These are phyloP conservation scores for Sonneratia caseolaris DNA, from an alignment of 345 rosid genomes.

Conservation along the genomic window DNA sequence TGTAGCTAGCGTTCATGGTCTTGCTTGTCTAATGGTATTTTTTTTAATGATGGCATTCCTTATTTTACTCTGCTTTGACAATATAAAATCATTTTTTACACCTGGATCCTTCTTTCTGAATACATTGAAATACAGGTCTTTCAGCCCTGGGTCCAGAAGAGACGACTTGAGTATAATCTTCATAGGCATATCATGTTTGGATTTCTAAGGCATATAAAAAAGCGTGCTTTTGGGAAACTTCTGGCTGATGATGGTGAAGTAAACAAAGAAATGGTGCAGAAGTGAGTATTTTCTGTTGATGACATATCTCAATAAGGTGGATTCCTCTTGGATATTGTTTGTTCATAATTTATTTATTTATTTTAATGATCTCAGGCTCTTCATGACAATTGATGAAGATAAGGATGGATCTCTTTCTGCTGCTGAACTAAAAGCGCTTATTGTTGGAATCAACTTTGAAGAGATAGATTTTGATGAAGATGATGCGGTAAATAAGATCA, in stretches of 20 bases:
- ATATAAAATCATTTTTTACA: background rate
- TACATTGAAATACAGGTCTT: conserved; percentile 26
- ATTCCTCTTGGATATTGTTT: conserved; percentile 6
- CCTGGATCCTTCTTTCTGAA: background rate
- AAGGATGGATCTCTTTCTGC: conserved; percentile 32
- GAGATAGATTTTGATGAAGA: conserved; percentile 57
- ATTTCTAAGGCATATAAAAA: conserved; percentile 53
- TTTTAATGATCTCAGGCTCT: conserved; percentile 47
- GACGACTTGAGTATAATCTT: conserved; percentile 16
- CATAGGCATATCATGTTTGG: conserved; percentile 59
- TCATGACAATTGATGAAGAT: conserved; percentile 51
- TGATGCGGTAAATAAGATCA: conserved; percentile 53
- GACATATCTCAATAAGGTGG: background rate
- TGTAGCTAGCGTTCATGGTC: background rate
- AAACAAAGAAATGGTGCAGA: conserved; percentile 27
- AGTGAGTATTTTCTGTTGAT: conserved; percentile 26
- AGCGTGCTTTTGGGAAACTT: conserved; percentile 61
- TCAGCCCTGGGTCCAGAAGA: conserved; percentile 28
- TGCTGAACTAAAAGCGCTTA: conserved; percentile 56
- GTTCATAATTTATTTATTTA: background rate
- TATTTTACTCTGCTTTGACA: background rate
- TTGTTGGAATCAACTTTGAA: conserved; percentile 66
- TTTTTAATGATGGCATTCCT: background rate
- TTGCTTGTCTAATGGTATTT: background rate
- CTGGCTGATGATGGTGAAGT: conserved; percentile 52